These are phyloP conservation scores for Fusarium incarnatum DNA, from an alignment of 2,329 filamentous ascomycete genomes.

Conservation along the genomic window DNA sequence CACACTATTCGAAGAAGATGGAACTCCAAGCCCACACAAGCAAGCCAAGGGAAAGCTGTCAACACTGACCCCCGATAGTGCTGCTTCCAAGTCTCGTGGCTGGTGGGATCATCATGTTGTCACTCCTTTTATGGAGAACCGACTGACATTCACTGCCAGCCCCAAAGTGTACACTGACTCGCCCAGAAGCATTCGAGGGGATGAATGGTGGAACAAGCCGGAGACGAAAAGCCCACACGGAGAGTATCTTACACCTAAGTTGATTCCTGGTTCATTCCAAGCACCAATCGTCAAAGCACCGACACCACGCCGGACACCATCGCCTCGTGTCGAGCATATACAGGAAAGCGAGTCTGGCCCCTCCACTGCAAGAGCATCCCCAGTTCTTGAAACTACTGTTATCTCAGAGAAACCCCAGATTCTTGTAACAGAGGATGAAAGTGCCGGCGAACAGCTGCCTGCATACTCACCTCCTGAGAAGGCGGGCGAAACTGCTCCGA, in stretches of 20 bases:
- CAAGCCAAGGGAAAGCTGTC: conserved; percentile 54
- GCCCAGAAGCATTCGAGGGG: conserved; percentile 46
- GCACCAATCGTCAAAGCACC: conserved; percentile 54
- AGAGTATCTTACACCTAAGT: conserved; percentile 33
- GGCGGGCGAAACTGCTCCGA: conserved; percentile 48
- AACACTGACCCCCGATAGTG: conserved; percentile 59
- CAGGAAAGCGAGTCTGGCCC: conserved; percentile 29
- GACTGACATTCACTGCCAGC: conserved; percentile 56
- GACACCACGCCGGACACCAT: conserved; percentile 51
- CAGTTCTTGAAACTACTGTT: conserved; percentile 21
- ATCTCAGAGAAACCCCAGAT: conserved; percentile 55
- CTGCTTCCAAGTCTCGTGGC: conserved; percentile 70
- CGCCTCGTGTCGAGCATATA: conserved; percentile 42
- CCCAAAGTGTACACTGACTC: conserved; percentile 51
- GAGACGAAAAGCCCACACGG: conserved; percentile 29
- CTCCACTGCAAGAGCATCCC: conserved; percentile 36
- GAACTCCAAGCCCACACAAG: conserved; percentile 56
- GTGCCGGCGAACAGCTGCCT: conserved; percentile 59
- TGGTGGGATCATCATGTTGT: conserved; percentile 85
- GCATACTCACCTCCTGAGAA: conserved; percentile 65
- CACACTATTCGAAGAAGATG: conserved; percentile 79
- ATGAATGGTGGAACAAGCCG: conserved; percentile 54
- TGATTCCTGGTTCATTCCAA: conserved; percentile 38
- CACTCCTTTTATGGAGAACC: conserved; percentile 71
- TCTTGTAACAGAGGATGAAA: conserved; percentile 53